These are phyloP conservation scores for Lactifluus pinguis DNA, from an alignment of 768 basidiomycete species.

Conservation along the genomic window DNA sequence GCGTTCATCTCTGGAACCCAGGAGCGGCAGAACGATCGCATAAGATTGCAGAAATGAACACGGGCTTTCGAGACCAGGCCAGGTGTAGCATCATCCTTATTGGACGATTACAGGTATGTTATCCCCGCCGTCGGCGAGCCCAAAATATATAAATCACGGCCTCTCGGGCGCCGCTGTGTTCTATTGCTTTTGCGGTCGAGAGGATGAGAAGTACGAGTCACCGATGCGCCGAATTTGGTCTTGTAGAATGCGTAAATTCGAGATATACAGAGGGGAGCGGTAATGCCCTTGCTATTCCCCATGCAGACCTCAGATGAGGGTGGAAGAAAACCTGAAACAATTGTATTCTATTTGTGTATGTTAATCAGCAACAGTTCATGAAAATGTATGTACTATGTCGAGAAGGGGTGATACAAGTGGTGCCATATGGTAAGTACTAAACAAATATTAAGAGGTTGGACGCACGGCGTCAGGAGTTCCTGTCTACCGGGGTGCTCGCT, in stretches of 20 bases:
- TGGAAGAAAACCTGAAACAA: not conserved
- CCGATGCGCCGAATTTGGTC: conserved; percentile 19
- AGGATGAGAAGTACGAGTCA: conserved; percentile 27
- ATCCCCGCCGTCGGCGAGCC: not conserved
- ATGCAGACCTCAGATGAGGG: too few relatives aligned
- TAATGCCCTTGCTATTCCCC: too few relatives aligned
- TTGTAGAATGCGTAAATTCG: too few relatives aligned
- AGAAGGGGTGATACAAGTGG: not conserved
- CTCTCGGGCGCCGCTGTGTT: too few relatives aligned
- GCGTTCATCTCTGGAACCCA: conserved; percentile 5
- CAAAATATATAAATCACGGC: too few relatives aligned
- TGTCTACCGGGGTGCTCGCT: not conserved
- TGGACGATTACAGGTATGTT: too few relatives aligned
- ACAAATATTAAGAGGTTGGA: not conserved
- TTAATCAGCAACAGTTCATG: conserved; percentile 2
- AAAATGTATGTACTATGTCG: not conserved
- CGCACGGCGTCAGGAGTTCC: conserved; percentile 2
- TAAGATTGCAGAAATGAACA: conserved; percentile 25
- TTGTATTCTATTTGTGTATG: not conserved
- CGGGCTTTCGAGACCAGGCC: conserved; percentile 20
- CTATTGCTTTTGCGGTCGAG: not conserved
- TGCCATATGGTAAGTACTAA: not conserved
- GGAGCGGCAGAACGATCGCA: conserved; percentile 23
- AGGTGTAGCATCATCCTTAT: not conserved
- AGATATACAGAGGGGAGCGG: too few relatives aligned